phyloP scores from a whole-genome alignment of 177 flowering plant genomes.

The Telopea speciosissima region DNA sequence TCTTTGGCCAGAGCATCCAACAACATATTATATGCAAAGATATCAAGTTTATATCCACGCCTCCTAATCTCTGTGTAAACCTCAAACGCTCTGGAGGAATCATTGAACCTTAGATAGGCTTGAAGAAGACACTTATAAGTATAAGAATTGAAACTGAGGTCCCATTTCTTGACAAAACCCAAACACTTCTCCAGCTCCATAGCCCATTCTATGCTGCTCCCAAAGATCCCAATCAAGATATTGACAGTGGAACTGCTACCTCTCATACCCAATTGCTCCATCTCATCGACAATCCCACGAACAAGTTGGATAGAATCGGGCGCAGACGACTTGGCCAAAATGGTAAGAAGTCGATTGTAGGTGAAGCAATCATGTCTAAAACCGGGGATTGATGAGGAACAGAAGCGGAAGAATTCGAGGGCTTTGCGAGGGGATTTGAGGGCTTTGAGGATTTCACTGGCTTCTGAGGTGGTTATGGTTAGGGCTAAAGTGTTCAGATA shows the following conservation, averaged over 20 bases:
- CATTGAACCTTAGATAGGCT: conserved; percentile 52
- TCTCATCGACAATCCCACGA: conserved; percentile 37
- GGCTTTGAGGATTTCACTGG: conserved; percentile 68
- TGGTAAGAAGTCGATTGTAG: conserved; percentile 59
- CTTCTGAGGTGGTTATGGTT: conserved; percentile 58
- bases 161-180: conserved; percentile 66
- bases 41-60: conserved; percentile 54
- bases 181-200: conserved; percentile 51
- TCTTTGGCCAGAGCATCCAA: conserved; percentile 72
- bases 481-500: conserved; percentile 48
- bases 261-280: conserved; percentile 38
- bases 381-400: conserved; percentile 42
- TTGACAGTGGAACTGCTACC: conserved; percentile 82
- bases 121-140: conserved; percentile 80
- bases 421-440: conserved; percentile 50
- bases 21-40: conserved; percentile 72
- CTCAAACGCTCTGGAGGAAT: conserved; percentile 35
- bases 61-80: conserved; percentile 43
- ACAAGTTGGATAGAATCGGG: conserved; percentile 27
- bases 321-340: conserved; percentile 43
- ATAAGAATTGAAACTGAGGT: conserved; percentile 50
- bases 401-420: conserved; percentile 56
- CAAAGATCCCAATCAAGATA: conserved; percentile 59
- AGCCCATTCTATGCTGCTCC: conserved; percentile 16
- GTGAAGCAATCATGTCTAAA: conserved; percentile 71